Base-by-base conservation (phyloP, 306 rosid species). In the Trichosanthes truncata region DNA sequence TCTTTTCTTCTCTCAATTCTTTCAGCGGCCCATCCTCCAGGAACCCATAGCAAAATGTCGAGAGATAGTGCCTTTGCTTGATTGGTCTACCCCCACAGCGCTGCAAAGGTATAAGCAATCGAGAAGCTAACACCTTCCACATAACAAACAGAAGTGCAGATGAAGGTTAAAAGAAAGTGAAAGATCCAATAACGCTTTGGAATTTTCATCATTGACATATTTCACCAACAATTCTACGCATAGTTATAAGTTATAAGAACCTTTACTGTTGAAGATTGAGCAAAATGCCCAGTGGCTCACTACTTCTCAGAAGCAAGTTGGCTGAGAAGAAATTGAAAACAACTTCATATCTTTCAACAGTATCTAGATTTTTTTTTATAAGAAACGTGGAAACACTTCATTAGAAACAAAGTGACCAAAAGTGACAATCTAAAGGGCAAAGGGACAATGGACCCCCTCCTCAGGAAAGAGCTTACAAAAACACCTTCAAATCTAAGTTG, bases 81-180 rank as follows among this genome's bases (percentile, higher is more conserved):
- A 89, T 75, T 95, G 99, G 36, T 87, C 93, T 20, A 93, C 87
- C 6, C 86, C 86, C 3, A 83, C 88, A 40, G 87, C 90, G 99
- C 98, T 66, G 99, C 99, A 63, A 89, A 85, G 7, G 98, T 93
- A 77, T 95, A 95, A 0, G 97, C 97, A 83, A 95, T 93, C 6
- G 98, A 95, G 80, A 95, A 95, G 48, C 99, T 98, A 0, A 95
- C 97, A 7, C 99, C 89, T 81, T 93, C 99, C 48, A 95, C 85
- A 75, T 95, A 95, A 75, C 99, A 95, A 61, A 95, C 98, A 18
- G 92, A 87, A 2, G 99, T 95, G 90, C 99, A 83, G 80, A 95
- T 57, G 84, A 95, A 95, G 80, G 98, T 95, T 79, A 95, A 77
- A 74, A 95, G 33, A 29, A 29, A 29, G 33, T 29, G 81, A 26